These are phyloP conservation scores for Pseudozyma thailandica DNA, from an alignment of 1,284 basidiomycete genomes.

Conservation along the genomic window DNA sequence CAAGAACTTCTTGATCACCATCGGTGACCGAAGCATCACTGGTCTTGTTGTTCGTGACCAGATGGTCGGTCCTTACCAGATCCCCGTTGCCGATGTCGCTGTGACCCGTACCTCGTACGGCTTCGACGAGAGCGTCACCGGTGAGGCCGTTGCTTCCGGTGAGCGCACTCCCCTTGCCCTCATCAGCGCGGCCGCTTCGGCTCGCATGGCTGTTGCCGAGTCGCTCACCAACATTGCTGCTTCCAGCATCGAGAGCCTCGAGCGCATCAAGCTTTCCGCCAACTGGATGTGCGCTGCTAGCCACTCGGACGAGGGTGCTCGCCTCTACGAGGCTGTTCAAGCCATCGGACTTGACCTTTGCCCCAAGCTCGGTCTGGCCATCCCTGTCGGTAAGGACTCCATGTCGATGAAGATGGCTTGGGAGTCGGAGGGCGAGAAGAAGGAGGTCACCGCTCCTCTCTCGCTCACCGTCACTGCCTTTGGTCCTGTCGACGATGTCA, in stretches of 20 bases:
- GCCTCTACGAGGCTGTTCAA: slow-evolving; percentile 89
- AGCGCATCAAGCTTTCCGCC: slow-evolving; percentile 88
- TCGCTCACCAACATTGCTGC: slow-evolving; percentile 91
- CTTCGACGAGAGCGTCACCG: slow-evolving; percentile 78
- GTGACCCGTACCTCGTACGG: slow-evolving; percentile 95
- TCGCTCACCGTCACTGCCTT: slow-evolving; percentile 96
- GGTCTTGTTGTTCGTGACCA: slow-evolving; percentile 95
- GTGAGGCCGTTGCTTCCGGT: slow-evolving; percentile 96
- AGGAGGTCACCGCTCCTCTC: slow-evolving; percentile 87
- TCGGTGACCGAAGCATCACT: slow-evolving; percentile 93
- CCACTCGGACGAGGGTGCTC: slow-evolving; percentile 88
- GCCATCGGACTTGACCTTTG: slow-evolving; percentile 94
- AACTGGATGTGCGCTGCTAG: slow-evolving; percentile 99
- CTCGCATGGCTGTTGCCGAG: slow-evolving; percentile 95
- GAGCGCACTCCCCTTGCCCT: slow-evolving; percentile 94
- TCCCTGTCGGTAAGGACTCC: slow-evolving; percentile 98
- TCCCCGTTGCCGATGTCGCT: slow-evolving; percentile 96
- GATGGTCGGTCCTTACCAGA: slow-evolving; percentile 99
- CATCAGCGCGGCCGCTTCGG: slow-evolving; percentile 85
- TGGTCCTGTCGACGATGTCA: slow-evolving; percentile 82
- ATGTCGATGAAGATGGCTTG: slow-evolving; percentile 99
- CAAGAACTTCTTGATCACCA: slow-evolving; percentile 97
- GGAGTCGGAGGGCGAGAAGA: slow-evolving; percentile 73
- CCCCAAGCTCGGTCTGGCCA: slow-evolving; percentile 90
- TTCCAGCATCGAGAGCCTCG: slow-evolving; percentile 78